phyloP scores from a whole-genome alignment of 1,284 basidiomycete genomes.

The Calocybe gambosa region DNA sequence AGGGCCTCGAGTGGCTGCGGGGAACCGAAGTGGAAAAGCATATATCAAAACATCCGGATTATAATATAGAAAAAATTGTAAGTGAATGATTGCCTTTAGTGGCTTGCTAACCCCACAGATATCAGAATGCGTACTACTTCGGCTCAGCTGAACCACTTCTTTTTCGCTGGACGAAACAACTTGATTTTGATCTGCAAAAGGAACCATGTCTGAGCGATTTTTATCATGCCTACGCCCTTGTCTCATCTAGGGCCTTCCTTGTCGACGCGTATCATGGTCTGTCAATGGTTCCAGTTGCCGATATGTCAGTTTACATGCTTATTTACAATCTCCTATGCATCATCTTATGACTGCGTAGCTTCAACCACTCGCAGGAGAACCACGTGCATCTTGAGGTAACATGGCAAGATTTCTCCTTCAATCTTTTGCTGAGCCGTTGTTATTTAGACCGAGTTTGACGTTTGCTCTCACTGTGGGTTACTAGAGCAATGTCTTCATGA shows the following conservation, averaged over 20 bases:
- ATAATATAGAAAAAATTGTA: conserved; percentile 21
- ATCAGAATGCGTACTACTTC: conserved; percentile 21
- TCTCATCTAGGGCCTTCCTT: conserved; percentile 83
- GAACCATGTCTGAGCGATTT: conserved; percentile 45
- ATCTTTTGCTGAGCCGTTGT: conserved; percentile 1
- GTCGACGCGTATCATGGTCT: conserved; percentile 83
- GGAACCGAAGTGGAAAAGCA: conserved; percentile 40
- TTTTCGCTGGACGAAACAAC: conserved; percentile 15
- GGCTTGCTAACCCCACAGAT: background rate
- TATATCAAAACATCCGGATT: conserved; percentile 17
- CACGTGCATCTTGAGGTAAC: conserved; percentile 74
- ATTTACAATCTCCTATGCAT: conserved; percentile 8
- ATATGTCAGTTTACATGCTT: conserved; percentile 61
- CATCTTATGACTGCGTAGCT: conserved; percentile 35
- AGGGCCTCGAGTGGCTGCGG: conserved; percentile 38
- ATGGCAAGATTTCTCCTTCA: conserved; percentile 4
- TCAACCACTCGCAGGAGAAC: conserved; percentile 77
- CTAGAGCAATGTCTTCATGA: conserved; percentile 74
- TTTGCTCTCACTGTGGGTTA: conserved; percentile 78
- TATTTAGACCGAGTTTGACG: conserved; percentile 71
- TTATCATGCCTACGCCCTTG: conserved; percentile 69
- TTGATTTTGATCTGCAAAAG: background rate
- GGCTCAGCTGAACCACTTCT: conserved; percentile 27
- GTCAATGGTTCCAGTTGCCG: conserved; percentile 86
- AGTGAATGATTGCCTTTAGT: conserved; percentile 7